Conservation (phyloP, 352 stramenopile species). For the Sclerospora graminicola region DNA sequence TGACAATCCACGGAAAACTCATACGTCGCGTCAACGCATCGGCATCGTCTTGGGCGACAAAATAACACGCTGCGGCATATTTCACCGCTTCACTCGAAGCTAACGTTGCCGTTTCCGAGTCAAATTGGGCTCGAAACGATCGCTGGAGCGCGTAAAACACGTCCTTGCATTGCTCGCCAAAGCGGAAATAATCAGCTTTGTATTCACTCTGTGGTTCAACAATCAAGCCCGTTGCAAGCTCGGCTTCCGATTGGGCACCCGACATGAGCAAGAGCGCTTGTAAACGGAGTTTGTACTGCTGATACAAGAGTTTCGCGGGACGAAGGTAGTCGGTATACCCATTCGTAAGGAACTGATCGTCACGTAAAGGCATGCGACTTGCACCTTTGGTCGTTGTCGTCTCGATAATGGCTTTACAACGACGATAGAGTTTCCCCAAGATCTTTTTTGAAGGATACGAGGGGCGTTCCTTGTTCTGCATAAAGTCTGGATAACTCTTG, state of each 20-base stretch:
- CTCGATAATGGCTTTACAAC: constrained; percentile 40
- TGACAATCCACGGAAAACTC: constrained; percentile 71
- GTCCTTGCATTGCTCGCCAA: constrained; percentile 62
- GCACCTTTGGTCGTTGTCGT: constrained; percentile 25
- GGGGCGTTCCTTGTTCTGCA: constrained; percentile 58
- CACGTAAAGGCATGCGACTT: constrained; percentile 27
- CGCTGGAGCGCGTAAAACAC: constrained; percentile 39
- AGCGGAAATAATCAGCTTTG: constrained; percentile 70
- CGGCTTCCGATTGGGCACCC: constrained; percentile 45
- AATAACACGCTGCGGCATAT: constrained; percentile 64
- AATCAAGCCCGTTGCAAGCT: constrained; percentile 70
- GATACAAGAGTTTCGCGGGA: constrained; percentile 35
- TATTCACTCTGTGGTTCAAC: constrained; percentile 44
- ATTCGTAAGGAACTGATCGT: constrained; percentile 38
- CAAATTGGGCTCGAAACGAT: constrained; percentile 42
- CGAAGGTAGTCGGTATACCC: constrained; percentile 42
- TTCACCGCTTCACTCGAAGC: constrained; percentile 18
- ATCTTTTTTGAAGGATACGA: constrained; percentile 63
- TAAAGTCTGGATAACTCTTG: constrained; percentile 69
- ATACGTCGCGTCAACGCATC: constrained; percentile 24
- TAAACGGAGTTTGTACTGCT: constrained; percentile 54
- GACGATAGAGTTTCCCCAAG: constrained; percentile 65
- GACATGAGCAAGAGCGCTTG: constrained; percentile 47
- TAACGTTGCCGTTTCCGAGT: constrained; percentile 11
- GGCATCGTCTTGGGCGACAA: constrained; percentile 38